Evolutionary conservation across 116 monocot genomes (phyloP).

Genomic region (Zostera marina): DNA sequence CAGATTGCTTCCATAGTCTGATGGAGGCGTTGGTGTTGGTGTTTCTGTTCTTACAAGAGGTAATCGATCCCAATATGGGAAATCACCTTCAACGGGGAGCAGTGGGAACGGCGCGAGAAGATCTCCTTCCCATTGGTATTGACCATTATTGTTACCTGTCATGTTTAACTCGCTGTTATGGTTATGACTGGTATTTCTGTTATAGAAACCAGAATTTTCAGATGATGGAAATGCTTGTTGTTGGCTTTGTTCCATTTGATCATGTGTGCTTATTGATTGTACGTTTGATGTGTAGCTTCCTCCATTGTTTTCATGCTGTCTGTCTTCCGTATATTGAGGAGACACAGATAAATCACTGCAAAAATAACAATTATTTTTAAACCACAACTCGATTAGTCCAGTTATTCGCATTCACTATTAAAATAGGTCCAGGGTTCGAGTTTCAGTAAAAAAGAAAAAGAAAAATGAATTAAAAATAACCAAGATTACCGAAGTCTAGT

Average conservation of each 20-base stretch:
- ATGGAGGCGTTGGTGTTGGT: not conserved
- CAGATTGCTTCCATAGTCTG: not conserved
- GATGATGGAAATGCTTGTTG: not conserved
- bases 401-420: no score
- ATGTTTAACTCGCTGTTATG: not conserved
- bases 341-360: no score
- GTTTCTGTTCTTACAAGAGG: not conserved
- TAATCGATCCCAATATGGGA: not conserved
- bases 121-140: not conserved
- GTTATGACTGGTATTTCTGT: not conserved
- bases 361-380: no score
- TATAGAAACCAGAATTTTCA: constrained; percentile 1
- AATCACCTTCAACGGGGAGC: not conserved
- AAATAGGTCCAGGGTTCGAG: no score
- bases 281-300: no score
- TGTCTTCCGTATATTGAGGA: no score
- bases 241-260: not conserved
- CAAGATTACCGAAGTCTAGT: not conserved
- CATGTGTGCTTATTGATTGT: not conserved
- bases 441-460: not conserved
- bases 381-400: no score
- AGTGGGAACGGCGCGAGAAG: constrained; percentile 1
- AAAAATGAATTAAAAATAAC: not conserved
- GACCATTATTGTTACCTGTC: not conserved
- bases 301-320: no score